phyloP scores from a whole-genome alignment of 192 early-diverging fungal genomes.

The Phlyctochytrium bullatum region DNA sequence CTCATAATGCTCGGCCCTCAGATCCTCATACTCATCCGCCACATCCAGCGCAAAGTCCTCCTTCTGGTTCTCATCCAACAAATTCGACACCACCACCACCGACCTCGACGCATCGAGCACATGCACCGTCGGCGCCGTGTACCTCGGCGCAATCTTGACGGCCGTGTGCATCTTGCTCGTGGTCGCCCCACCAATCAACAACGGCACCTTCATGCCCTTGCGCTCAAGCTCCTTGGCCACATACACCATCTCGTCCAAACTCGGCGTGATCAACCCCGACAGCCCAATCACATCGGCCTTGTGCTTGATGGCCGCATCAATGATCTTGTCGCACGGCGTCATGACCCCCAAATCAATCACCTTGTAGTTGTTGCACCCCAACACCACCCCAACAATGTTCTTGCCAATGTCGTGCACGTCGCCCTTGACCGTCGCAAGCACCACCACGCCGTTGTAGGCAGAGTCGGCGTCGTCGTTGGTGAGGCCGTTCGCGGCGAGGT shows the following conservation, averaged over 20 bases:
- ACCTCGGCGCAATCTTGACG: slow-evolving; percentile 93
- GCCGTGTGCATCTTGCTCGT: slow-evolving; percentile 96
- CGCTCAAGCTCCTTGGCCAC: slow-evolving; percentile 92
- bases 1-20: slow-evolving; percentile 90
- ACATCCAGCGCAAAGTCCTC: slow-evolving; percentile 90
- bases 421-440: slow-evolving; percentile 95
- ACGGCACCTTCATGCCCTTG: slow-evolving; percentile 73
- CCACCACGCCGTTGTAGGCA: slow-evolving; percentile 82
- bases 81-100: slow-evolving; percentile 85
- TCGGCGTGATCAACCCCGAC: slow-evolving; percentile 91
- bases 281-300: slow-evolving; percentile 93
- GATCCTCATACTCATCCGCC: slow-evolving; percentile 90
- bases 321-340: slow-evolving; percentile 92
- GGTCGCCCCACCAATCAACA: slow-evolving; percentile 93
- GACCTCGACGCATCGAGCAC: slow-evolving; percentile 88
- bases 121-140: slow-evolving; percentile 76
- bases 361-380: slow-evolving; percentile 97
- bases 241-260: slow-evolving; percentile 95
- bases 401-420: slow-evolving; percentile 99
- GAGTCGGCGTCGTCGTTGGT: slow-evolving; percentile 55
- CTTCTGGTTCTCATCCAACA: slow-evolving; percentile 72
- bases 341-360: slow-evolving; percentile 95
- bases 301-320: slow-evolving; percentile 80
- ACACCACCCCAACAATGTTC: slow-evolving; percentile 95
- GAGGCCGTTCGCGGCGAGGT: slow-evolving; percentile 51